Evolutionary conservation across 1,139 yeast genomes (phyloP), one percentile per base, ranked within the genome.

Genomic region (Hanseniaspora uvarum): DNA sequence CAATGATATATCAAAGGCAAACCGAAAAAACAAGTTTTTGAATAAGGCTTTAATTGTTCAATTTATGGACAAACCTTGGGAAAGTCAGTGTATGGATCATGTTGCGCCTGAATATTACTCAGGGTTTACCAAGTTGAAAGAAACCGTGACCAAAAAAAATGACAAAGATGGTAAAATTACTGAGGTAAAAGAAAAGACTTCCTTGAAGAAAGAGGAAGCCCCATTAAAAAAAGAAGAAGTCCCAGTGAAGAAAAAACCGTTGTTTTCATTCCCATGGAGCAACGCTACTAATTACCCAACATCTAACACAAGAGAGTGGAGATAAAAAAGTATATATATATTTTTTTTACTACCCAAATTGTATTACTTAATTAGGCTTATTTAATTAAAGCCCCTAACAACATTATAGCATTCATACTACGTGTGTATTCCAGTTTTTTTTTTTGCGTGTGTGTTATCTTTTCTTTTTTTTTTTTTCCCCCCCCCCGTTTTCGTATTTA

Each of bases 21-120:
- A n/a, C n/a, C 31, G 31, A 14, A 5, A 21, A 76, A 64, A 70
- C 39, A 78, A 79, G 63, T 89, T 84, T 65, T 66, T 70, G 43
- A 61, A 70, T 11, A 69, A 76, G 33, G 76, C 87, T 50, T 77
- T 78, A 56, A 70, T 84, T 38, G 72, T 86, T 23, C 98, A 92
- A 68, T 92, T 82, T 63, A 86, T 88, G 59, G 97, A 97, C 0
- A 70, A 92, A 67, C 98, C 98, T 0, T 92, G 97, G 97, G 65
- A 66, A 38, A 28, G 19, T 19, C 4, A 8, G 18, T 10, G 16
- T 4, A 34, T 41, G 18, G 41, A 34, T 16, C 16, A 34, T 19
- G 24, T 41, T 19, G 53, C 53, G 2, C 47, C 53, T 14, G 40
- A 50, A 14, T 50, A 30, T 28, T 41, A 26, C 30, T 19, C 36